A percentile compares a stretch with the other conserved stretches of the same genome.
Evolutionary conservation across 2,329 filamentous ascomycete species (phyloP).

Genomic region (Fusarium nygamai): DNA sequence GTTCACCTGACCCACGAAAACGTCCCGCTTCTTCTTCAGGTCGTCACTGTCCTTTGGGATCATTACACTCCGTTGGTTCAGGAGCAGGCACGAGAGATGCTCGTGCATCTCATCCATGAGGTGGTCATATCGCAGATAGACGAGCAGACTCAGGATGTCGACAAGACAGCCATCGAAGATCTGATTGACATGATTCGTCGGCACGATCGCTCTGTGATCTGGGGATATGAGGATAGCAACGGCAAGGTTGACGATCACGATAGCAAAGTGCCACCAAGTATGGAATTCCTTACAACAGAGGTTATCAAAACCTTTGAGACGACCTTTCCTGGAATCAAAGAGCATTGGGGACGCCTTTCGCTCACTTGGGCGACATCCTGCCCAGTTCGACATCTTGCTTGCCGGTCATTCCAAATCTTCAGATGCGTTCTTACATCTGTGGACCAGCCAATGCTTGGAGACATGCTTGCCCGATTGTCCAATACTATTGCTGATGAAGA

Average conservation of each 20-base stretch:
- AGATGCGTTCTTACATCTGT: conserved; percentile 90
- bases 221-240: conserved; percentile 94
- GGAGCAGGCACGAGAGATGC: conserved; percentile 96
- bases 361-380: conserved; percentile 97
- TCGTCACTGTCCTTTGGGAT: conserved; percentile 95
- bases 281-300: conserved; percentile 84
- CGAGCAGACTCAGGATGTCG: conserved; percentile 67
- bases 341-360: conserved; percentile 90
- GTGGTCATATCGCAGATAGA: conserved; percentile 85
- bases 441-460: conserved; percentile 92
- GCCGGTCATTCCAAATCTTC: conserved; percentile 97
- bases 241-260: conserved; percentile 78
- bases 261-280: conserved; percentile 84
- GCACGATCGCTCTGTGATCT: conserved; percentile 86
- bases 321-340: conserved; percentile 85
- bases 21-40: conserved; percentile 87
- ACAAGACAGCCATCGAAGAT: conserved; percentile 82
- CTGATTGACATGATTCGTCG: conserved; percentile 87
- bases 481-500: conserved; percentile 98
- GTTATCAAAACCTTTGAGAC: conserved; percentile 87
- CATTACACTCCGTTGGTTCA: conserved; percentile 95
- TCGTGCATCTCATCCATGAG: conserved; percentile 97
- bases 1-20: conserved; percentile 82
- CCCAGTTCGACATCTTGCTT: conserved; percentile 92
- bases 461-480: conserved; percentile 94